A percentile compares a stretch with the other conserved stretches of the same genome.
Evolutionary conservation across 768 basidiomycete species (phyloP).

Genomic region (Terana coerulea): DNA sequence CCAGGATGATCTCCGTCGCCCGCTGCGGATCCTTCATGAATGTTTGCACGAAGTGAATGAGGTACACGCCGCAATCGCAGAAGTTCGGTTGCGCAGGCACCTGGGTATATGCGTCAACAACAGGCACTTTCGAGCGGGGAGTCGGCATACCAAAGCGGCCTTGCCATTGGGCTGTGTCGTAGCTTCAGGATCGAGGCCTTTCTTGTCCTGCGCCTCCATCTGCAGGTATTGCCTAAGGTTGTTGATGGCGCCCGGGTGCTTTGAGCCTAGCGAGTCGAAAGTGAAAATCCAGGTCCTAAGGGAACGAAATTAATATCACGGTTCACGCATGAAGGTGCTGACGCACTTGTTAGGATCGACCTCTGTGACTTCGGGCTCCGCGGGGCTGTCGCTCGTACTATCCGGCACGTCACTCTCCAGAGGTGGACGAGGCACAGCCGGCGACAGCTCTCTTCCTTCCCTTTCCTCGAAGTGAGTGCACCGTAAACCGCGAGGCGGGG

Average conservation of each 20-base stretch:
- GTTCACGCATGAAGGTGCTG: neutral
- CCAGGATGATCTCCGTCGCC: constrained; percentile 48
- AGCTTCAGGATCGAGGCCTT: constrained; percentile 13
- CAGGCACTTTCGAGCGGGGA: neutral
- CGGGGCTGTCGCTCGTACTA: neutral
- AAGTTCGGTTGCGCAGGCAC: constrained; percentile 87
- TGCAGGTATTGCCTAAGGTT: constrained; percentile 64
- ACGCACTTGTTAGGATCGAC: neutral
- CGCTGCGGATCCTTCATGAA: constrained; percentile 64
- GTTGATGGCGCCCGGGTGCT: constrained; percentile 63
- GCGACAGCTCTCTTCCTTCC: constrained; percentile 4
- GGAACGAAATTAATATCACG: neutral
- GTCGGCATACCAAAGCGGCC: constrained; percentile 18
- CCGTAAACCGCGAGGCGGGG: constrained; percentile 6
- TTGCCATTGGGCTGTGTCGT: constrained; percentile 12
- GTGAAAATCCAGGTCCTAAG: constrained; percentile 78
- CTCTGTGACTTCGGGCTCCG: neutral
- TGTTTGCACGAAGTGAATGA: constrained; percentile 79
- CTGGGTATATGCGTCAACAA: constrained; percentile 33
- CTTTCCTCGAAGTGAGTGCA: neutral
- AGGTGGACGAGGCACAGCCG: neutral
- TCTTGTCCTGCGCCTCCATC: constrained; percentile 77
- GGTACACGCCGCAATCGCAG: constrained; percentile 90
- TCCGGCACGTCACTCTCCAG: neutral
- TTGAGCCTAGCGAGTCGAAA: constrained; percentile 80